Evolutionary conservation across 2,329 filamentous ascomycete species (phyloP).

Genomic region (Amylocarpus encephaloides): DNA sequence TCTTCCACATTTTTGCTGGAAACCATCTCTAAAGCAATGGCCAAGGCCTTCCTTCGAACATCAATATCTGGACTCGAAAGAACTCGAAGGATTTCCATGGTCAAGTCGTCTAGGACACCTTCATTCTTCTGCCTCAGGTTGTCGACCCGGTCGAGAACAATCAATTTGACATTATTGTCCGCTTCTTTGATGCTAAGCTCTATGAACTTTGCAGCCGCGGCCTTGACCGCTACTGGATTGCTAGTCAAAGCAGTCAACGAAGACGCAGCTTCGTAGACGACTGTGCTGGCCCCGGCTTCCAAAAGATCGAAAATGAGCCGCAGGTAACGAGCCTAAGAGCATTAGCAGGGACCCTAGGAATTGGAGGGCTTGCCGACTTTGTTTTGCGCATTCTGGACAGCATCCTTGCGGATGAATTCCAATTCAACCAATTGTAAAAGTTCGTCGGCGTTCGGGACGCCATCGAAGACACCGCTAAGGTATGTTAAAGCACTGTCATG

Average conservation of each 20-base stretch:
- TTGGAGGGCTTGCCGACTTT: slow-evolving; percentile 53
- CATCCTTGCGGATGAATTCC: slow-evolving; percentile 97
- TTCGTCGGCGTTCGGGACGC: slow-evolving; percentile 90
- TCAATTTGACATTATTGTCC: slow-evolving; percentile 98
- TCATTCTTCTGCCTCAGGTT: slow-evolving; percentile 82
- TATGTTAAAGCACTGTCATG: slow-evolving; percentile 90
- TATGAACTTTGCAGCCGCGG: slow-evolving; percentile 91
- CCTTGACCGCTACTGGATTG: slow-evolving; percentile 96
- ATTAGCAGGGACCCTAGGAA: slow-evolving; percentile 23
- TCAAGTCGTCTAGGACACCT: slow-evolving; percentile 84
- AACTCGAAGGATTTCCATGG: slow-evolving; percentile 94
- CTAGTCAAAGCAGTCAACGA: slow-evolving; percentile 89
- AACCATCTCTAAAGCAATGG: slow-evolving; percentile 93
- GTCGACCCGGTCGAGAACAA: slow-evolving; percentile 90
- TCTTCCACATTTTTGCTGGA: slow-evolving; percentile 99
- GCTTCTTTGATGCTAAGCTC: slow-evolving; percentile 96
- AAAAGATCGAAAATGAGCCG: slow-evolving; percentile 94
- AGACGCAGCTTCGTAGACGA: slow-evolving; percentile 95
- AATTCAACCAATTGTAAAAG: slow-evolving; percentile 88
- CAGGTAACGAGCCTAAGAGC: slow-evolving; percentile 70
- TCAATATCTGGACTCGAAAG: slow-evolving; percentile 94
- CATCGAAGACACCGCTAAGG: slow-evolving; percentile 82
- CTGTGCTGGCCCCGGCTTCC: slow-evolving; percentile 86
- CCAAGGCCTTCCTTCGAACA: slow-evolving; percentile 84
- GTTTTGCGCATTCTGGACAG: slow-evolving; percentile 88